Evolutionary conservation across 2,329 filamentous ascomycete species (phyloP).

Genomic region (Alternaria rosae): DNA sequence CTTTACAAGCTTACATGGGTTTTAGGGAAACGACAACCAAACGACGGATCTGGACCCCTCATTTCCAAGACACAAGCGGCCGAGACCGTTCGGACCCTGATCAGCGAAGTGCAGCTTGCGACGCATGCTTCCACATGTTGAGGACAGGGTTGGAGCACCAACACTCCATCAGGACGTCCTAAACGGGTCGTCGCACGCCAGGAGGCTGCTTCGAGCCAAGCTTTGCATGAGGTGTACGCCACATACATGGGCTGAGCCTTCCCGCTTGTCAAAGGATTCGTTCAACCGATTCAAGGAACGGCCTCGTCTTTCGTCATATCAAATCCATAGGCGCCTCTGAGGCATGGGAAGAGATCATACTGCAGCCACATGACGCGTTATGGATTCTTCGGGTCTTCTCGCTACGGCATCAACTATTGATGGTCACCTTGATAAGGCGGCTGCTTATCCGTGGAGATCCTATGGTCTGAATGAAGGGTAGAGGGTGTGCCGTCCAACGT

Average conservation of each 20-base stretch:
- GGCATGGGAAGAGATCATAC: constrained; percentile 1
- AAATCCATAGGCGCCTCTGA: neutral
- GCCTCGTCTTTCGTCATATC: constrained; percentile 7
- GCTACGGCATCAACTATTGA: neutral
- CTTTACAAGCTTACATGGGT: constrained; percentile 2
- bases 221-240: constrained; percentile 13
- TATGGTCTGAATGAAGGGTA: neutral
- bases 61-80: constrained; percentile 13
- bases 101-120: constrained; percentile 16
- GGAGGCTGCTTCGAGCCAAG: constrained; percentile 6
- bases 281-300: constrained; percentile 1
- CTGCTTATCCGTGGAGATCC: neutral
- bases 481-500: neutral
- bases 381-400: neutral
- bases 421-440: neutral
- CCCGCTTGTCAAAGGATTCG: constrained; percentile 8
- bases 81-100: constrained; percentile 24
- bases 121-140: constrained; percentile 22
- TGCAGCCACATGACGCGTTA: constrained; percentile 18
- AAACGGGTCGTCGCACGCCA: constrained; percentile 13
- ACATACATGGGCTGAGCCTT: constrained; percentile 9
- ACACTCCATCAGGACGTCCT: constrained; percentile 16
- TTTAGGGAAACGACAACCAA: constrained; percentile 7
- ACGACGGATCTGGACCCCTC: constrained; percentile 21
- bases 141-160: constrained; percentile 17